These are phyloP conservation scores for Saccharomycopsis sp. DNA, from an alignment of 805 yeast genomes.

Conservation along the genomic window DNA sequence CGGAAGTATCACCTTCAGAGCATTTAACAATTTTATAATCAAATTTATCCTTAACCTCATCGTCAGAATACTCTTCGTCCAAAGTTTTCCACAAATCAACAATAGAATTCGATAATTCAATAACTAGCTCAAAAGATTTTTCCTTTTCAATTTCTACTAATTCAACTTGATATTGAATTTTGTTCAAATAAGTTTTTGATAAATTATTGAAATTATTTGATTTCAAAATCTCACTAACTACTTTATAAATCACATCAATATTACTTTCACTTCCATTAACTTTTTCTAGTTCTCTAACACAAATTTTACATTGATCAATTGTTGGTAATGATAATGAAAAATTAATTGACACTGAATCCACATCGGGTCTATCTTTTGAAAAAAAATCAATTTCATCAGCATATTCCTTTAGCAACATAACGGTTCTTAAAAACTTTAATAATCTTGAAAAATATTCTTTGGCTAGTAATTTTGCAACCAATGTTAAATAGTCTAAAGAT, in stretches of 20 bases:
- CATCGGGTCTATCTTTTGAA: neutral
- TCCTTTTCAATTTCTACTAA: slow-evolving; percentile 17
- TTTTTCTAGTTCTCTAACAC: slow-evolving; percentile 14
- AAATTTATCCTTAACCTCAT: neutral
- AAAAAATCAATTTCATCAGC: slow-evolving; percentile 16
- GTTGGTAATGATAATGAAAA: slow-evolving; percentile 12
- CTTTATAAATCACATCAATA: slow-evolving; percentile 17
- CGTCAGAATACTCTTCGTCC: slow-evolving; percentile 2
- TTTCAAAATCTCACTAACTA: slow-evolving; percentile 11
- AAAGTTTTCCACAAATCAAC: slow-evolving; percentile 12
- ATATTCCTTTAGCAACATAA: slow-evolving; percentile 10
- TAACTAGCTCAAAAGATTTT: slow-evolving; percentile 11
- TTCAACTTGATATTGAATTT: slow-evolving; percentile 15
- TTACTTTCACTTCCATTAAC: slow-evolving; percentile 14
- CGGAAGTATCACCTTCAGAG: slow-evolving; percentile 14
- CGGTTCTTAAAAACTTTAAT: slow-evolving; percentile 10
- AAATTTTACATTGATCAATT: slow-evolving; percentile 14
- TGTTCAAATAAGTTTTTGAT: slow-evolving; percentile 14
- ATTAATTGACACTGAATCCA: neutral
- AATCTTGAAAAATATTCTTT: slow-evolving; percentile 16
- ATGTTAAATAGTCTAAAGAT: slow-evolving; percentile 1
- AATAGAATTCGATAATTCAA: slow-evolving; percentile 12
- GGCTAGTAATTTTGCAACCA: slow-evolving; percentile 8
- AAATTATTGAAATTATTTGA: slow-evolving; percentile 19
- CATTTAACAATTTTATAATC: slow-evolving; percentile 13